These are phyloP conservation scores for Xylaria sp. DNA, from an alignment of 2,329 filamentous ascomycete genomes.

Conservation along the genomic window DNA sequence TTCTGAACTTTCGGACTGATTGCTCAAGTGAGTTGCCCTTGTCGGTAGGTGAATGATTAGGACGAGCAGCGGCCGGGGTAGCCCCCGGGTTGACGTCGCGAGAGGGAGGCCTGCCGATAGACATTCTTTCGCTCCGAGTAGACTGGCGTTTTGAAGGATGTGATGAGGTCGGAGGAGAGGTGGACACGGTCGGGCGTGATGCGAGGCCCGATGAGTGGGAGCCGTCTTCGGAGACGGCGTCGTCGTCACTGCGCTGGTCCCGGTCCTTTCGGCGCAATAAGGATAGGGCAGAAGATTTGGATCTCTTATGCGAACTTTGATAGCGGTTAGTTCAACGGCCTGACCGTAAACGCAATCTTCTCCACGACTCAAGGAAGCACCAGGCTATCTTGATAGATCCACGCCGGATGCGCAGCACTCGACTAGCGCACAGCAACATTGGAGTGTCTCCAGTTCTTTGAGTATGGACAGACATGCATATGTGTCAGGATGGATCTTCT, in stretches of 20 bases:
- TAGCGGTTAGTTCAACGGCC: conserved; percentile 9
- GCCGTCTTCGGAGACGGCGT: conserved; percentile 44
- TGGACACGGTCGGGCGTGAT: conserved; percentile 32
- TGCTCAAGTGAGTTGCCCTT: conserved; percentile 69
- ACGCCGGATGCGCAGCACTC: conserved; percentile 2
- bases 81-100: conserved; percentile 23
- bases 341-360: neutral
- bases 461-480: neutral
- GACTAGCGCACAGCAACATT: neutral
- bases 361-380: no score
- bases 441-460: neutral
- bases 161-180: conserved; percentile 34
- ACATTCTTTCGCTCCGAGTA: conserved; percentile 45
- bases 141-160: conserved; percentile 33
- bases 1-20: conserved; percentile 87
- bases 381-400: neutral
- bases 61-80: conserved; percentile 16
- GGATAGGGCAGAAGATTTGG: conserved; percentile 50
- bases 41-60: conserved; percentile 29
- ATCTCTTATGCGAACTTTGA: conserved; percentile 45
- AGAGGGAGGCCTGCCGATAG: conserved; percentile 40
- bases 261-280: conserved; percentile 49
- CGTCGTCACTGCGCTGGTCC: conserved; percentile 40
- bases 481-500: conserved; percentile 12
- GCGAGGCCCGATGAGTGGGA: conserved; percentile 34